Base-by-base conservation (phyloP, 305 asterid genomes). In the Solanum chacoense region DNA sequence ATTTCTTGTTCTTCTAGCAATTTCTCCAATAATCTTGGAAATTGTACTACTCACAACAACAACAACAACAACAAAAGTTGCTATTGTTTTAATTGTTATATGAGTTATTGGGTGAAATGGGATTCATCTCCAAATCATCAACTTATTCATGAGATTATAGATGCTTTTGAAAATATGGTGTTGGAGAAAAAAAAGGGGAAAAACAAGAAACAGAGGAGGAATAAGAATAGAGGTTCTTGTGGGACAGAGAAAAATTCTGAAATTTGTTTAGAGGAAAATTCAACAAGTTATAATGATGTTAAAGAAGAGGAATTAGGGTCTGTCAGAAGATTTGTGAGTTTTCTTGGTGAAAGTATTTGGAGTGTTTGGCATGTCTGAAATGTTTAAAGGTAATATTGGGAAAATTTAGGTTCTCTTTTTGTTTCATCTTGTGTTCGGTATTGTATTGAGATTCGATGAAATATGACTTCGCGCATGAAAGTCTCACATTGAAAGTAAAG, bases 71-170 rank as follows among this genome's bases (percentile, higher is more conserved):
- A 37, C 92, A 32, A 74, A 32, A 74, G 13, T 74, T 96, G 99
- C 89, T 92, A 90, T 92, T 97, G 99, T 89, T 97, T 97, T 88
- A 91, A 95, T 24, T 97, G 99, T 90, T 97, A 96, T 85, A 93
- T 88, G 96, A 95, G 94, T 87, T 97, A 94, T 45, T 97, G 99
- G 99, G 92, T 91, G 59, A 93, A 92, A 91, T 97, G 99, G 99
- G 97, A 96, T 63, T 90, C 96, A 0, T 97, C 99, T 59, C 98
- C 98, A 3, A 95, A 97, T 86, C 95, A 97, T 13, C 97, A 95
- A 90, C 93, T 93, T 31, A 97, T 97, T 32, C 96, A 96, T 91
- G 99, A 97, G 90, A 89, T 94, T 5, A 94, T 97, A 0, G 99
- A 97, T 42, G 99, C 98, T 34, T 96, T 90, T 65, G 99, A 97